phyloP scores from a whole-genome alignment of 768 basidiomycete species.

The Tulasnella sp. region DNA sequence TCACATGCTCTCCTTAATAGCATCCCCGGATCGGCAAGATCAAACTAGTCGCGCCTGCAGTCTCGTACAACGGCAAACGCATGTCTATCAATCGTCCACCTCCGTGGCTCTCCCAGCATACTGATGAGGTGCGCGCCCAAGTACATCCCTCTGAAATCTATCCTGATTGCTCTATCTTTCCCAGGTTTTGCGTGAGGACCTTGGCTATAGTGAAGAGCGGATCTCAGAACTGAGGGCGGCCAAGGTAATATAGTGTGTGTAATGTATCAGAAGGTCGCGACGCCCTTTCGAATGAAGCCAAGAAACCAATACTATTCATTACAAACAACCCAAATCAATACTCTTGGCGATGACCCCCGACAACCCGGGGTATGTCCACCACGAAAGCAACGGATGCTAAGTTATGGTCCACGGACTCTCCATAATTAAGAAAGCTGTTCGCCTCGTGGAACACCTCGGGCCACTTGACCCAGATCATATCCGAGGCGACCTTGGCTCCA shows the following conservation, averaged over 20 bases:
- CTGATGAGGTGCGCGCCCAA: slow-evolving; percentile 46
- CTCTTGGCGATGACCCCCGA: neutral
- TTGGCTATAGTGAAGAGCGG: slow-evolving; percentile 1
- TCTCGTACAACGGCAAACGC: slow-evolving; percentile 67
- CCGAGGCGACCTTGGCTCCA: neutral
- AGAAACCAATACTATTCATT: no score
- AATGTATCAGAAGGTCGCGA: no score
- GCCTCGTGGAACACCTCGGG: neutral
- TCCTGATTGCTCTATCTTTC: neutral
- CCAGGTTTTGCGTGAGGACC: slow-evolving; percentile 3
- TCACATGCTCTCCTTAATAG: slow-evolving; percentile 22
- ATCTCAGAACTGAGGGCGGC: neutral
- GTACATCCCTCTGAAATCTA: neutral
- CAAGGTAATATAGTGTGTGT: slow-evolving; percentile 2
- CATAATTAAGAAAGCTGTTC: neutral
- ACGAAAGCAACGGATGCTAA: neutral
- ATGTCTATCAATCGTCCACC: slow-evolving; percentile 69
- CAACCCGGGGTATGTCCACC: neutral
- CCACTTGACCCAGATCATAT: slow-evolving; percentile 5
- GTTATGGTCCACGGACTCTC: neutral
- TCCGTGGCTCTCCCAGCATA: slow-evolving; percentile 82
- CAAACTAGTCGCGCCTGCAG: slow-evolving; percentile 71
- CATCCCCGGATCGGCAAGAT: slow-evolving; percentile 68
- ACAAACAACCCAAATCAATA: no score
- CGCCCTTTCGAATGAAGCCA: no score